phyloP scores from a whole-genome alignment of 2,329 filamentous ascomycete species.

The Cercospora sesami region DNA sequence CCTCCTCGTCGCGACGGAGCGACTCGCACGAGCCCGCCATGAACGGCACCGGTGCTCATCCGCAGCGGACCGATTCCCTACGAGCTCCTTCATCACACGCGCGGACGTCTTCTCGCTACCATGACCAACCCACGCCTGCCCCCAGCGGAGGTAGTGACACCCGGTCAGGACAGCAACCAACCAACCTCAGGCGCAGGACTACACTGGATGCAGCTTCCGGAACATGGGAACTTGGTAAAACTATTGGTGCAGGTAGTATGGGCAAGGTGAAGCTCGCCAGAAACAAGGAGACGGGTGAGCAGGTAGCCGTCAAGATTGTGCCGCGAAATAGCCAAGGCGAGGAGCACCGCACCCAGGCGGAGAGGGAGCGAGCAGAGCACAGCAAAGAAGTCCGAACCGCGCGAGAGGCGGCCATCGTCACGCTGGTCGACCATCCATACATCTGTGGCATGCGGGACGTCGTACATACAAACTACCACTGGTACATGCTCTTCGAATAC shows the following conservation, averaged over 20 bases:
- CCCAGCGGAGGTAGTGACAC: constrained; percentile 23
- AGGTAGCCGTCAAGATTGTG: constrained; percentile 97
- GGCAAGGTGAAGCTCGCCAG: constrained; percentile 96
- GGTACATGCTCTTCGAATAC: constrained; percentile 99
- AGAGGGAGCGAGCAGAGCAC: constrained; percentile 88
- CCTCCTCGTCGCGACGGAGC: constrained; percentile 58
- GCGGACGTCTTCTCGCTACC: constrained; percentile 45
- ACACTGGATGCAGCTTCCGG: constrained; percentile 83
- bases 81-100: constrained; percentile 44
- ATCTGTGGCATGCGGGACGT: constrained; percentile 96
- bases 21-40: constrained; percentile 51
- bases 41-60: constrained; percentile 42
- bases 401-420: constrained; percentile 93
- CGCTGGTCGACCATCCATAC: constrained; percentile 88
- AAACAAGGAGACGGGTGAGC: constrained; percentile 84
- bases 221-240: constrained; percentile 94
- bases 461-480: constrained; percentile 93
- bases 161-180: constrained; percentile 3
- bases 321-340: constrained; percentile 79
- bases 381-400: constrained; percentile 96
- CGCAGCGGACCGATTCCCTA: constrained; percentile 53
- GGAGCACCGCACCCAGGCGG: constrained; percentile 68
- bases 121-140: constrained; percentile 41
- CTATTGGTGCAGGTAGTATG: constrained; percentile 97
- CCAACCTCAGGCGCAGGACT: constrained; percentile 61